Percentiles rank a stretch among this genome's conserved stretches.
These are phyloP conservation scores for Camelina neglecta DNA, from an alignment of 345 rosid genomes.

Conservation along the genomic window DNA sequence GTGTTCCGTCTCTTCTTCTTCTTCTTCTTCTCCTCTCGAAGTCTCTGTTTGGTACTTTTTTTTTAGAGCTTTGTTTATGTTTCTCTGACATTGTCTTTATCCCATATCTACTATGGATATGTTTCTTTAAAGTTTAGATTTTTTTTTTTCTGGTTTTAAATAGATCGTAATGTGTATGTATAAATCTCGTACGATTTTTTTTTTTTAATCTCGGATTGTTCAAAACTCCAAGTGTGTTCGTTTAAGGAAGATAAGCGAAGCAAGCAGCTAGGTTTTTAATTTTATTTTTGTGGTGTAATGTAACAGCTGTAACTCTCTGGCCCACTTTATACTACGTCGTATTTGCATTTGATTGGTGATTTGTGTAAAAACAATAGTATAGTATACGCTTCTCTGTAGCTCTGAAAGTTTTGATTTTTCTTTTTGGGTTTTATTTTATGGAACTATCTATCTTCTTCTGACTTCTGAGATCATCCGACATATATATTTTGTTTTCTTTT, in stretches of 20 bases:
- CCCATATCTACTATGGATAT: neutral
- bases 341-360: constrained; percentile 13
- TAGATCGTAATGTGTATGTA: constrained; percentile 33
- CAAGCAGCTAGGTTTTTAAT: neutral
- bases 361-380: neutral
- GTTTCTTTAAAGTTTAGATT: neutral
- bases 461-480: constrained; percentile 24
- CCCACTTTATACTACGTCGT: constrained; percentile 34
- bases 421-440: neutral
- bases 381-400: constrained; percentile 24
- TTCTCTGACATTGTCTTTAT: constrained; percentile 11
- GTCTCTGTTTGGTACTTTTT: neutral
- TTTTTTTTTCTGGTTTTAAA: constrained; percentile 4
- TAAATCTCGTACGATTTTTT: neutral
- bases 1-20: neutral
- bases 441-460: neutral
- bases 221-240: neutral
- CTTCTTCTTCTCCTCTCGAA: constrained; percentile 9
- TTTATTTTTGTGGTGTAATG: neutral
- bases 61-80: neutral
- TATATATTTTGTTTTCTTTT: neutral
- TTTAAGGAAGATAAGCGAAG: neutral
- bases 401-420: constrained; percentile 12
- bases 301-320: constrained; percentile 31
- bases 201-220: neutral